Base-by-base conservation (phyloP, 1,139 yeast species). In the Zygosaccharomyces sapae region DNA sequence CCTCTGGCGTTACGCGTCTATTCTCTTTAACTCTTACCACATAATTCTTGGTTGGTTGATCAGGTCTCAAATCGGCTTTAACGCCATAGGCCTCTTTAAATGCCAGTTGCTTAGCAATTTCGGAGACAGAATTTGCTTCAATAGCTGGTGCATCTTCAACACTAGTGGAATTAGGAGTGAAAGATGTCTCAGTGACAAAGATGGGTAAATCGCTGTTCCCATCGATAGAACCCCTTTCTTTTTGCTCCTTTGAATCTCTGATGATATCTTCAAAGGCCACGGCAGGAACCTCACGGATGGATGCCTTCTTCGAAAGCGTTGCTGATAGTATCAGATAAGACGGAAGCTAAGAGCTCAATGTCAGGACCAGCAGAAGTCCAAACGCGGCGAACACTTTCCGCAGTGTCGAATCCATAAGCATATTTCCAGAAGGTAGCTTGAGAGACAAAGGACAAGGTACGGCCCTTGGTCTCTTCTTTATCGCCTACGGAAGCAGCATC, bases 11-110 rank as follows among this genome's bases (percentile, higher is more conserved):
- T 55, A 92, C 85, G 63, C 97, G 81, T 70, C 81, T 83, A 73
- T 89, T 90, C 63, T 86, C 95, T 68, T 88, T 86, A 43, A 92
- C 97, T 69, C 84, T 87, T 49, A 89, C 95, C 46, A 89, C 78
- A 62, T 82, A 89, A 71, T 86, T 90, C 68, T 84, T 75, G 46
- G 86, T 86, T 20, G 97, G 89, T 55, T 88, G 75, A 59, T 92
- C 97, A 18, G 98, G 98, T 70, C 97, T 84, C 61, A 90, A 76
- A 6, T 74, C 75, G 41, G 73, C 63, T 33, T 70, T 58, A 44
- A 81, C 72, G 13, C 70, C 74, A 60, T 73, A 90, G 5, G 96
- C 92, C 67, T 92, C 97, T 48, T 79, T 76, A 78, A 92, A 92
- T 8, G 86, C 76, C 49, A 90, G 66, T 58, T 79, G 80, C 70